Base-by-base conservation (phyloP, 768 basidiomycete genomes). In the Xerocomellus chrysenteron region DNA sequence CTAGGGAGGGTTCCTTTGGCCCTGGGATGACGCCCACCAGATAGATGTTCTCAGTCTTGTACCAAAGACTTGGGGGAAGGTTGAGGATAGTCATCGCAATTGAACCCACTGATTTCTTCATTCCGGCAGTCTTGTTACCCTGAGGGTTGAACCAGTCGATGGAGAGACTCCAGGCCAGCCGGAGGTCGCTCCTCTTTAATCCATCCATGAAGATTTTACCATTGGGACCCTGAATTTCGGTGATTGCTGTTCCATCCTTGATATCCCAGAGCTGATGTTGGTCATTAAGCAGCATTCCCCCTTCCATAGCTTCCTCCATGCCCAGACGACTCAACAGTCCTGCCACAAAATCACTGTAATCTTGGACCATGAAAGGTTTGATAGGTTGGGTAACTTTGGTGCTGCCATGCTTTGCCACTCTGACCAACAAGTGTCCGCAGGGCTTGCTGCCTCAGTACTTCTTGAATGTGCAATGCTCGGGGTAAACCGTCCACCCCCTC, bases 11-110 rank as follows among this genome's bases (percentile, higher is more conserved):
- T n/a, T 76, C 68, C 5, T 61, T 53, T 0, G 75, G 76, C 0
- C 75, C 72, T 5, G 75, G 75, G 14, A 76, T 73, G 36, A 77
- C 54, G 0, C 68, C 75, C 0, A 66, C 69, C 0, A 76, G 52
- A 50, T 69, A 78, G 49, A 79, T 60, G 58, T 80, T 77, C 41
- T 77, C 66, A 0, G 56, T 3, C 45, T 52, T 54, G 48, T 63
- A 64, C 2, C 35, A 36, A 14, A 56, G 43, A 26, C 50, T 50
- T 1, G 47, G 63, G 9, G 65, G 70, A 2, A 71, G 62, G 42
- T 70, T 71, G 1, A 71, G 52, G 0, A 63, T 56, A 0, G 41
- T 44, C 54, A 71, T 57, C 0, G 39, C 49, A 5, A 71, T 57
- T 0, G 46, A 61, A 5, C 60, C 56, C 2, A 59, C 47, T 19